These are phyloP conservation scores for Lophium mytilinum DNA, from an alignment of 495 filamentous ascomycete genomes.

Conservation along the genomic window DNA sequence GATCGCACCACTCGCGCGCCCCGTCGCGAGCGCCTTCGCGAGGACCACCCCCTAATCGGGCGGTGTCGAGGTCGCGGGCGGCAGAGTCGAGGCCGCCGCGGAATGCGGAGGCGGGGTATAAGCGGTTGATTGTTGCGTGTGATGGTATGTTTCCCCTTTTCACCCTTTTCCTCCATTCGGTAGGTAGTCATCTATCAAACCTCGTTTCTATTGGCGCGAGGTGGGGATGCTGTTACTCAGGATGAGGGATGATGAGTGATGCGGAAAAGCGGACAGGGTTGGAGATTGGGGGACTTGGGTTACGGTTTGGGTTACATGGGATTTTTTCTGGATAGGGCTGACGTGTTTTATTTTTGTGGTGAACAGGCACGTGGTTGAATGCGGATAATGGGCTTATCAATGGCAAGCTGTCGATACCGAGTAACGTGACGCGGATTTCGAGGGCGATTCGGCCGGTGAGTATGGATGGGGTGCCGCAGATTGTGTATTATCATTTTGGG, in stretches of 20 bases:
- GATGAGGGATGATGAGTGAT: no score
- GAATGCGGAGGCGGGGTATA: slow-evolving; percentile 21
- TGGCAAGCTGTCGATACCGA: slow-evolving; percentile 28
- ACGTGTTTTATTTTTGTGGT: background rate
- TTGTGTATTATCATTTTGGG: slow-evolving; percentile 35
- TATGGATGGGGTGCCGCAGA: slow-evolving; percentile 34
- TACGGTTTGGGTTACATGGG: background rate
- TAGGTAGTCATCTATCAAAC: no score
- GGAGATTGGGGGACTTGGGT: no score
- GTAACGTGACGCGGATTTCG: slow-evolving; percentile 36
- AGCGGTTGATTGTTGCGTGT: slow-evolving; percentile 28
- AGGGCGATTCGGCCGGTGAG: slow-evolving; percentile 34
- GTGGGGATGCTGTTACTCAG: no score
- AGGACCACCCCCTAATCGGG: no score
- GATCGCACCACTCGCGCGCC: no score
- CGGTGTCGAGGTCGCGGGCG: no score
- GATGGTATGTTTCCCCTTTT: slow-evolving; percentile 22
- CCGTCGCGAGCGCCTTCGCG: no score
- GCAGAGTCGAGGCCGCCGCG: slow-evolving; percentile 3
- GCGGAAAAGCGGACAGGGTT: no score
- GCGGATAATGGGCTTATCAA: slow-evolving; percentile 31
- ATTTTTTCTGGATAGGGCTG: background rate
- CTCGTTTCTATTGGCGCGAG: no score
- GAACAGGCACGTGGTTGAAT: slow-evolving; percentile 33
- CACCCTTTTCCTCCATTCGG: no score